These are phyloP conservation scores for Umbelopsis ramanniana DNA, from an alignment of 192 early-diverging fungal genomes.

Conservation along the genomic window DNA sequence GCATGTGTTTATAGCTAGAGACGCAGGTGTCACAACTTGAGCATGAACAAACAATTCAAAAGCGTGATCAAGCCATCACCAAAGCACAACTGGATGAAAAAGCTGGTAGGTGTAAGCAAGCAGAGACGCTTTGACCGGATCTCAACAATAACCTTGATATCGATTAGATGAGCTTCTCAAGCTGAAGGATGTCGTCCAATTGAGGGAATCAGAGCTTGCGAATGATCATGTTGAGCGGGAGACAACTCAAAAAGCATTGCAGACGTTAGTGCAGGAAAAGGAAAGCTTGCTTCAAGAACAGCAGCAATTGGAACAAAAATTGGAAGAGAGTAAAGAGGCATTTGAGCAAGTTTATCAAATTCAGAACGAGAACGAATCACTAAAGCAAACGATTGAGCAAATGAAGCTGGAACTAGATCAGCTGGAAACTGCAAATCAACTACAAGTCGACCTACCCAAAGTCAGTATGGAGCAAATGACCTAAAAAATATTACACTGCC, in stretches of 20 bases:
- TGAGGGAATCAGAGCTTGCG: background rate
- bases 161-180: background rate
- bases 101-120: background rate
- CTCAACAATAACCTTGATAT: background rate
- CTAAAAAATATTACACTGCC: background rate
- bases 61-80: constrained; percentile 5
- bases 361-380: constrained; percentile 5
- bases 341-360: constrained; percentile 19
- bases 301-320: background rate
- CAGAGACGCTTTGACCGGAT: background rate
- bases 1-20: background rate
- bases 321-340: constrained; percentile 17
- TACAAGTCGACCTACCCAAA: background rate
- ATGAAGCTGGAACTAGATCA: constrained; percentile 17
- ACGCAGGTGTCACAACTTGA: constrained; percentile 1
- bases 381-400: constrained; percentile 3
- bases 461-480: background rate
- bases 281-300: background rate
- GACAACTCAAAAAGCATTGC: constrained; percentile 7
- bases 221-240: constrained; percentile 7
- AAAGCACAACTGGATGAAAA: constrained; percentile 13
- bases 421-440: background rate
- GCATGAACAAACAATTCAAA: constrained; percentile 2
- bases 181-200: constrained; percentile 5
- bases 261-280: constrained; percentile 6